These are phyloP conservation scores for Udeniomyces megalosporus DNA, from an alignment of 768 basidiomycete species.

Conservation along the genomic window DNA sequence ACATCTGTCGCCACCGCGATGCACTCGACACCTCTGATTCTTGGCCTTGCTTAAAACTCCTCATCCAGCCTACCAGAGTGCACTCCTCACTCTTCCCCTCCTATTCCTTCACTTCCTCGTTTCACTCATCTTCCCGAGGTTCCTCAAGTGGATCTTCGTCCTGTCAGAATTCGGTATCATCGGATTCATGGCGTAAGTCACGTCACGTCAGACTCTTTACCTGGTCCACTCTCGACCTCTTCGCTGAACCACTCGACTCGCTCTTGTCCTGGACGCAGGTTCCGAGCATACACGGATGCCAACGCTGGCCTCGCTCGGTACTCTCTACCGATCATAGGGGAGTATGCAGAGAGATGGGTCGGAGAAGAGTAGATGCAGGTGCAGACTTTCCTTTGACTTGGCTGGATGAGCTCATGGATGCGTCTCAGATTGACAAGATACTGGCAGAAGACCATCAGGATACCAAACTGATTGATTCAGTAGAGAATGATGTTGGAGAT, in stretches of 20 bases:
- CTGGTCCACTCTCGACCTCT: background rate
- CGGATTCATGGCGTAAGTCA: slow-evolving; percentile 44
- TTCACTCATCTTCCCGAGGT: slow-evolving; percentile 40
- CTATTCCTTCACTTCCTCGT: slow-evolving; percentile 41
- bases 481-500: too few species aligned
- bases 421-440: too few species aligned
- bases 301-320: slow-evolving; percentile 41
- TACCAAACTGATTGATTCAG: too few species aligned
- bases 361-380: slow-evolving; percentile 53
- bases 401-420: too few species aligned
- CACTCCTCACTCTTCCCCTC: slow-evolving; percentile 49
- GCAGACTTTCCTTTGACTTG: too few species aligned
- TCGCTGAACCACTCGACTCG: slow-evolving; percentile 19
- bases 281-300: slow-evolving; percentile 41
- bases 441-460: too few species aligned
- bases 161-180: slow-evolving; percentile 35
- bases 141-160: slow-evolving; percentile 37
- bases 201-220: background rate
- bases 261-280: slow-evolving; percentile 28
- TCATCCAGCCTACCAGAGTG: slow-evolving; percentile 56
- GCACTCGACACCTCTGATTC: too few species aligned
- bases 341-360: slow-evolving; percentile 53
- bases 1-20: too few species aligned
- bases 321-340: slow-evolving; percentile 47
- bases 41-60: background rate